Evolutionary conservation across 139 green algal genomes (phyloP).

Genomic region (Chlamydomonas sphaeroides): DNA sequence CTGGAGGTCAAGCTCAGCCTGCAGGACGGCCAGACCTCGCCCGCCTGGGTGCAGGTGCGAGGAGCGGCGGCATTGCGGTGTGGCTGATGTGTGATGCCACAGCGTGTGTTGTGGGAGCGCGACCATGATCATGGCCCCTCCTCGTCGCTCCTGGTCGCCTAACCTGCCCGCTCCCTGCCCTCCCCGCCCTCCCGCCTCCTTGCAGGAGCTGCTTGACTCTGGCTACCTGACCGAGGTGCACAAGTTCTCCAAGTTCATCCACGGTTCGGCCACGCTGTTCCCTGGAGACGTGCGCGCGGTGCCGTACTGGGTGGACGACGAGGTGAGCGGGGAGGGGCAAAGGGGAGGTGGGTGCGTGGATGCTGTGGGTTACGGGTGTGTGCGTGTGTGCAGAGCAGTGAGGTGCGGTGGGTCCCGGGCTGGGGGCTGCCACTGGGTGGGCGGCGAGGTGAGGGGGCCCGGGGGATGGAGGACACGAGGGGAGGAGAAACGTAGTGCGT

Average conservation of each 20-base stretch:
- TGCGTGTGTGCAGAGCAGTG: too few relatives aligned
- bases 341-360: too few relatives aligned
- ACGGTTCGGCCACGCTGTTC: conserved; percentile 85
- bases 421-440: too few relatives aligned
- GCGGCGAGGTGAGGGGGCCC: too few relatives aligned
- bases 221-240: conserved; percentile 84
- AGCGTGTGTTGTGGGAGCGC: too few relatives aligned
- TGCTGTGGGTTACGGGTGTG: too few relatives aligned
- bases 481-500: too few relatives aligned
- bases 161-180: background rate
- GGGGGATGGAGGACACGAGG: too few relatives aligned
- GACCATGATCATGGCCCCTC: too few relatives aligned
- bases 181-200: background rate
- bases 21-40: conserved; percentile 79
- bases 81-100: too few relatives aligned
- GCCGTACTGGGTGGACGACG: conserved; percentile 96
- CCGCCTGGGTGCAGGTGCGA: conserved; percentile 84
- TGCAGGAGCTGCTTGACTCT: conserved; percentile 81
- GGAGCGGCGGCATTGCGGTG: background rate
- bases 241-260: conserved; percentile 97
- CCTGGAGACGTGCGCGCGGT: conserved; percentile 80
- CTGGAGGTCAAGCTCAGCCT: conserved; percentile 97
- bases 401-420: too few relatives aligned
- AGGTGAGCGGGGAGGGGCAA: conserved; percentile 51
- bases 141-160: too few relatives aligned